These are phyloP conservation scores for Candida nonsorbophila DNA, from an alignment of 805 yeast genomes.

Conservation along the genomic window DNA sequence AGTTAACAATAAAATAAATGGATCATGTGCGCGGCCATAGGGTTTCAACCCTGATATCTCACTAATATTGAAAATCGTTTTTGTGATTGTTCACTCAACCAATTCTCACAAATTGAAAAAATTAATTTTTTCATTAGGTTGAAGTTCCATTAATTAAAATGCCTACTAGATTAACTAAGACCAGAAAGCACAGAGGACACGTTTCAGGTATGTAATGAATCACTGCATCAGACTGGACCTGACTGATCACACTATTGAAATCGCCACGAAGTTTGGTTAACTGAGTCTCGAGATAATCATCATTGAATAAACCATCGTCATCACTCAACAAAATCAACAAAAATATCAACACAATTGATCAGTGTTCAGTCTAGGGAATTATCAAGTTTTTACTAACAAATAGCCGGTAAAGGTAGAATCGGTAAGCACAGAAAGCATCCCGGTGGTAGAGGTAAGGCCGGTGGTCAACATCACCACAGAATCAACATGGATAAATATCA, in stretches of 20 bases:
- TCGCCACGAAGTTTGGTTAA: too few species aligned
- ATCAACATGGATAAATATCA: slow-evolving; percentile 99
- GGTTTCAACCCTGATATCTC: slow-evolving; percentile 1
- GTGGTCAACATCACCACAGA: slow-evolving; percentile 99
- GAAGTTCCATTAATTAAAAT: slow-evolving; percentile 39
- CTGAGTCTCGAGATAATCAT: too few species aligned
- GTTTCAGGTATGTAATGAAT: slow-evolving; percentile 82
- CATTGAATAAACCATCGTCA: too few species aligned
- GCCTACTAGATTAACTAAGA: slow-evolving; percentile 99
- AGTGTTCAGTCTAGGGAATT: background rate
- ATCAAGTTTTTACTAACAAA: slow-evolving; percentile 35
- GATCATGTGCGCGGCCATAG: slow-evolving; percentile 2
- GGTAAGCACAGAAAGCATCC: slow-evolving; percentile 99
- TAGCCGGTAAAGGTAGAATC: slow-evolving; percentile 99
- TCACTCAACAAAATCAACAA: background rate
- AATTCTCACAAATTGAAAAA: slow-evolving; percentile 1
- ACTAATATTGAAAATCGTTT: background rate
- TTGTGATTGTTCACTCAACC: slow-evolving; percentile 2
- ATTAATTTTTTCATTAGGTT: slow-evolving; percentile 6
- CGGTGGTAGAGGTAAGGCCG: slow-evolving; percentile 99
- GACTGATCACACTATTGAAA: too few species aligned
- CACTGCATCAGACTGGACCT: too few species aligned
- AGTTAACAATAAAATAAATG: background rate
- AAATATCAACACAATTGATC: background rate
- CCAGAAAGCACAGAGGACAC: slow-evolving; percentile 99